Conservation (phyloP, 257 asterid genomes). For the Datura wrightii region DNA sequence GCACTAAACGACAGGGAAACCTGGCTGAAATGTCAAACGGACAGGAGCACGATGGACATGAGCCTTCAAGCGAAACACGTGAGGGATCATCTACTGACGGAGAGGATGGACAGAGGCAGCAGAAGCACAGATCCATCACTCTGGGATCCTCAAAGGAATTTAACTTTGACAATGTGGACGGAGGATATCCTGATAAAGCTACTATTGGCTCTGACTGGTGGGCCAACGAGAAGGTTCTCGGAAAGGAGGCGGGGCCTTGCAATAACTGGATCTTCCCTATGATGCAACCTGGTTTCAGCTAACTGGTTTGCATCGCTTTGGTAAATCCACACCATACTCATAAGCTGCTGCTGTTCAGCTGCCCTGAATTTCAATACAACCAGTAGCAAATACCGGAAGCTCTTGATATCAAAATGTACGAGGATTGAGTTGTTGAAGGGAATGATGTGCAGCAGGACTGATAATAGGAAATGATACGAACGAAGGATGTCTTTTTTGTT, state of each 20-base stretch:
- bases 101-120: constrained; percentile 49
- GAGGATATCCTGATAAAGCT: constrained; percentile 50
- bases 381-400: constrained; percentile 23
- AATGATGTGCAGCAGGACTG: constrained; percentile 34
- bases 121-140: constrained; percentile 64
- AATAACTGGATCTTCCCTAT: constrained; percentile 57
- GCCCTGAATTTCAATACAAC: constrained; percentile 19
- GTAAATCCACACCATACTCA: constrained; percentile 27
- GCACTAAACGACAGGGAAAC: constrained; percentile 36
- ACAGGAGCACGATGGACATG: constrained; percentile 37
- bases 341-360: constrained; percentile 25
- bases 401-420: constrained; percentile 9
- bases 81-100: constrained; percentile 44
- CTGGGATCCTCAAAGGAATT: constrained; percentile 86
- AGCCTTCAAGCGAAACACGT: constrained; percentile 39
- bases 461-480: neutral
- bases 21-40: constrained; percentile 31
- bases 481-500: constrained; percentile 31
- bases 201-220: constrained; percentile 72
- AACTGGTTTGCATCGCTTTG: constrained; percentile 27
- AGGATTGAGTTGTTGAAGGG: constrained; percentile 22
- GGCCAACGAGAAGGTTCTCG: constrained; percentile 55
- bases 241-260: constrained; percentile 37
- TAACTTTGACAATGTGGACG: constrained; percentile 71
- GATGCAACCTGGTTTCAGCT: constrained; percentile 53